These are phyloP conservation scores for Pholiota conissans DNA, from an alignment of 768 basidiomycete species.

Conservation along the genomic window DNA sequence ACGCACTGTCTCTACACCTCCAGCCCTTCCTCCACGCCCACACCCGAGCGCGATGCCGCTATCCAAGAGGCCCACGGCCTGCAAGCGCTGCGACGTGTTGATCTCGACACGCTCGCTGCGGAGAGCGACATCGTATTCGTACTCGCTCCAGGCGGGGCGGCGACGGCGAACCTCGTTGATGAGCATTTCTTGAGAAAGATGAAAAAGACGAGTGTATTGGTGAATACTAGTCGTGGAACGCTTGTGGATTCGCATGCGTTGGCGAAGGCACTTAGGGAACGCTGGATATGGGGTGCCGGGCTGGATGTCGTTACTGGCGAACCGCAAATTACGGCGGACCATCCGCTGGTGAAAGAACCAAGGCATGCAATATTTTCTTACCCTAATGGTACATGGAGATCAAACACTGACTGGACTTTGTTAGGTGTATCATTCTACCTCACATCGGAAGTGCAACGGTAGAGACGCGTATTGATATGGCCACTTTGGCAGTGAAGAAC, in stretches of 20 bases:
- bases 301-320: constrained; percentile 95
- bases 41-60: constrained; percentile 39
- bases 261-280: constrained; percentile 71
- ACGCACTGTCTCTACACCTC: constrained; percentile 69
- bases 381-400: background rate
- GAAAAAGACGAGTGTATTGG: constrained; percentile 81
- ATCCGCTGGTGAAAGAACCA: constrained; percentile 79
- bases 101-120: constrained; percentile 65
- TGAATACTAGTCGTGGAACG: constrained; percentile 85
- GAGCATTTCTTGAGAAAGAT: constrained; percentile 75
- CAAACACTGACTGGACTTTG: background rate
- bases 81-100: constrained; percentile 55
- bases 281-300: constrained; percentile 89
- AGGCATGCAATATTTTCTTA: constrained; percentile 40
- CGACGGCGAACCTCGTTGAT: constrained; percentile 73
- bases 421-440: constrained; percentile 79
- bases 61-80: constrained; percentile 32
- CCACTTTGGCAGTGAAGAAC: constrained; percentile 69
- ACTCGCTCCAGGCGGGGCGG: constrained; percentile 71
- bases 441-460: constrained; percentile 91
- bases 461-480: constrained; percentile 86
- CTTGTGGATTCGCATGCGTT: constrained; percentile 91
- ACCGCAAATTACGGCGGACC: constrained; percentile 69
- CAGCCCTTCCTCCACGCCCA: constrained; percentile 51
- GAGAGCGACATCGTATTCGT: constrained; percentile 86